phyloP scores from a whole-genome alignment of 768 basidiomycete species.

The Inosperma sp. region DNA sequence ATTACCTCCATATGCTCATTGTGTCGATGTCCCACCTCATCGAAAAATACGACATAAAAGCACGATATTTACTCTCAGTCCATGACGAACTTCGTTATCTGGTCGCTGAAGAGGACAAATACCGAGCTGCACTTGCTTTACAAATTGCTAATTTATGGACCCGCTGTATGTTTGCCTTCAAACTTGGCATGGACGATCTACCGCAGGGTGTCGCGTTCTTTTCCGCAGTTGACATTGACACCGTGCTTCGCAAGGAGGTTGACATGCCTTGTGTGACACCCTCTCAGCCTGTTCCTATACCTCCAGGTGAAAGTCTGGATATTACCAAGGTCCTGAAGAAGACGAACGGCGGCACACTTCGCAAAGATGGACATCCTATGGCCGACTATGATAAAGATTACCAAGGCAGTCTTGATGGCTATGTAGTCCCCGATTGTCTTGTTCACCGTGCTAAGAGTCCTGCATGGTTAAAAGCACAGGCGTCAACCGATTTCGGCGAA shows the following conservation, averaged over 20 bases:
- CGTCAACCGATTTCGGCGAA: slow-evolving; percentile 65
- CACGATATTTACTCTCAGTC: slow-evolving; percentile 92
- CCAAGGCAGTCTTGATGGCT: slow-evolving; percentile 44
- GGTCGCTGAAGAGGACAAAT: slow-evolving; percentile 81
- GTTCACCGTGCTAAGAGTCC: slow-evolving; percentile 58
- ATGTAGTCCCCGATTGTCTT: slow-evolving; percentile 55
- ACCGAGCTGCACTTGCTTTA: slow-evolving; percentile 86
- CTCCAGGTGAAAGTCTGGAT: slow-evolving; percentile 82
- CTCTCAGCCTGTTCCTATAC: slow-evolving; percentile 77
- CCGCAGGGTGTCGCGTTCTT: slow-evolving; percentile 97
- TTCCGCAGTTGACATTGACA: slow-evolving; percentile 92
- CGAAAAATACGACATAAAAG: slow-evolving; percentile 73
- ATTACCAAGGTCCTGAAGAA: slow-evolving; percentile 60
- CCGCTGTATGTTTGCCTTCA: slow-evolving; percentile 82
- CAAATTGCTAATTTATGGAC: slow-evolving; percentile 98
- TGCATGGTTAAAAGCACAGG: slow-evolving; percentile 73
- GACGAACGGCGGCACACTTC: slow-evolving; percentile 67
- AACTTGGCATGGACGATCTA: slow-evolving; percentile 92
- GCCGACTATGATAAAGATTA: slow-evolving; percentile 15
- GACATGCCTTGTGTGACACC: slow-evolving; percentile 96
- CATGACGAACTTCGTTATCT: slow-evolving; percentile 97
- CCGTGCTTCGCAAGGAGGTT: slow-evolving; percentile 89
- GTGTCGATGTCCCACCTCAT: slow-evolving; percentile 91
- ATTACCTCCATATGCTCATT: slow-evolving; percentile 95
- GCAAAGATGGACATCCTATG: slow-evolving; percentile 59